A percentile compares a stretch with the other conserved stretches of the same genome.
Conservation (phyloP, 352 stramenopile species). For the Phytopythium montanum region DNA sequence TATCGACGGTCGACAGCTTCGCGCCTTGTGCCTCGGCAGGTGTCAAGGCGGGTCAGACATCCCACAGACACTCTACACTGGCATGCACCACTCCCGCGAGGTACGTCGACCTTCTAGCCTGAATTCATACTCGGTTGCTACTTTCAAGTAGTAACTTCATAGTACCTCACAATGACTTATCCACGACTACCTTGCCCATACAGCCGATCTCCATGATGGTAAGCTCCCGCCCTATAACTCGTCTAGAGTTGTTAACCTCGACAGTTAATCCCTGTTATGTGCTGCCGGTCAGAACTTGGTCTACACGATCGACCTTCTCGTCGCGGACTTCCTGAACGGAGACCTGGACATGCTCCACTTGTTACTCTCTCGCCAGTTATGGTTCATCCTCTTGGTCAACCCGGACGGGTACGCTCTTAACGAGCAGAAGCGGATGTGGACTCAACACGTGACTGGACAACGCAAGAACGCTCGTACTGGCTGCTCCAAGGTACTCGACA, state of each 20-base stretch:
- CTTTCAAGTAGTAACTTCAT: too few species aligned
- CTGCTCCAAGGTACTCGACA: slow-evolving; percentile 31
- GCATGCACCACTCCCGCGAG: slow-evolving; percentile 83
- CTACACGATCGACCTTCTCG: slow-evolving; percentile 79
- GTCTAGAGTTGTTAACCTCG: background rate
- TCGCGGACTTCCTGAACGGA: slow-evolving; percentile 50
- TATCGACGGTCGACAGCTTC: slow-evolving; percentile 50
- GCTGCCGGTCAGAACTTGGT: slow-evolving; percentile 51
- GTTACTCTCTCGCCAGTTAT: slow-evolving; percentile 66
- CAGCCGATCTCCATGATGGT: slow-evolving; percentile 88
- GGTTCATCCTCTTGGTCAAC: slow-evolving; percentile 84
- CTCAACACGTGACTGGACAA: slow-evolving; percentile 35
- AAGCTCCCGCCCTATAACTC: slow-evolving; percentile 2
- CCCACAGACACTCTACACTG: slow-evolving; percentile 73
- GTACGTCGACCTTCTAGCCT: slow-evolving; percentile 17
- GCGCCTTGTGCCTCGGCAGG: slow-evolving; percentile 64
- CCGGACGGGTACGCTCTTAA: slow-evolving; percentile 82
- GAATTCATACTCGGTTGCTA: too few species aligned
- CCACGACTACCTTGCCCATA: background rate
- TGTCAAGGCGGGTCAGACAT: slow-evolving; percentile 21
- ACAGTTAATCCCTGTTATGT: background rate
- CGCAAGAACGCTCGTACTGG: slow-evolving; percentile 63
- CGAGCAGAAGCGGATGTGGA: slow-evolving; percentile 56
- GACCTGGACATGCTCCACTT: slow-evolving; percentile 49
- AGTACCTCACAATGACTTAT: too few species aligned